Conservation (phyloP, 306 rosid species). For the Elaeagnus macrophylla region DNA sequence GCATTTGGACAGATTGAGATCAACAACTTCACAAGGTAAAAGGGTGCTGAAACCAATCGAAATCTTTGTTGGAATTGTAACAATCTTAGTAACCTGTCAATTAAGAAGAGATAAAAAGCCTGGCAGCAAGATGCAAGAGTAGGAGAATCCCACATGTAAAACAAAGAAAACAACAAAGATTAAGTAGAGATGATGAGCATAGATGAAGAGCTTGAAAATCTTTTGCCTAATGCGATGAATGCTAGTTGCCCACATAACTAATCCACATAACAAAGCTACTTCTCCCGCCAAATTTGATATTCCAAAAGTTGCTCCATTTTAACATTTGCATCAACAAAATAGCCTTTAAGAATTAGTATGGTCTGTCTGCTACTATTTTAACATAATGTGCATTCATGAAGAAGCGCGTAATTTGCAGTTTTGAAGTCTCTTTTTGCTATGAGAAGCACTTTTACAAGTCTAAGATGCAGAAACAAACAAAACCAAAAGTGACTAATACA, state of each 20-base stretch:
- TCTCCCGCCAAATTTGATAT: slow-evolving; percentile 54
- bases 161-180: slow-evolving; percentile 46
- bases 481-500: too few species aligned
- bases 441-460: too few species aligned
- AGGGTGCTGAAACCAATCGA: slow-evolving; percentile 31
- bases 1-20: slow-evolving; percentile 47
- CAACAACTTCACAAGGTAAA: slow-evolving; percentile 49
- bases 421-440: too few species aligned
- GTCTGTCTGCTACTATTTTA: too few species aligned
- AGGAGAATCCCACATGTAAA: slow-evolving; percentile 49
- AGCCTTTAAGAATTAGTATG: too few species aligned
- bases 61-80: slow-evolving; percentile 41
- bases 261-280: slow-evolving; percentile 35
- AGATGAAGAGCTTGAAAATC: slow-evolving; percentile 46
- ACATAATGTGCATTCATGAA: too few species aligned
- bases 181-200: slow-evolving; percentile 42
- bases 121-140: slow-evolving; percentile 42
- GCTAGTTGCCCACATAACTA: slow-evolving; percentile 47
- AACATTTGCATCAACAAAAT: slow-evolving; percentile 28
- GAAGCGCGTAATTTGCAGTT: too few species aligned
- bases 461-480: too few species aligned
- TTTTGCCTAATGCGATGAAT: slow-evolving; percentile 36
- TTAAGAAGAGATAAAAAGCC: slow-evolving; percentile 53
- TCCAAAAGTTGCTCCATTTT: slow-evolving; percentile 40
- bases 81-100: slow-evolving; percentile 44